A percentile compares a stretch with the other conserved stretches of the same genome.
Conservation (phyloP, 306 rosid species). For the Senna siamea region DNA sequence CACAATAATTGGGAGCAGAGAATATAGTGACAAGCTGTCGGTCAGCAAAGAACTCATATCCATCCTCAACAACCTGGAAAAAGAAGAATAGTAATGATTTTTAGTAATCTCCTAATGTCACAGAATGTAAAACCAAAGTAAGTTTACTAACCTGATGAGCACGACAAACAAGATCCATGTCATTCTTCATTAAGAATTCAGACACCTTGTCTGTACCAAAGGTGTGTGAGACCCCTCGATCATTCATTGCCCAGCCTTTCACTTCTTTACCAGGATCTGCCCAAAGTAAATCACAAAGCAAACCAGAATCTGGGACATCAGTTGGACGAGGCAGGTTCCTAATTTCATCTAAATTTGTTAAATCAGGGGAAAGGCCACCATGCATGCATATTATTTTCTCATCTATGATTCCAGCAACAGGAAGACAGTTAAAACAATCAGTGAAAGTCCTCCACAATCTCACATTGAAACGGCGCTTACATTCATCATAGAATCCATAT, state of each 20-base stretch:
- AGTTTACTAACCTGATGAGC: slow-evolving; percentile 80
- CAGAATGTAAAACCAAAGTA: neutral
- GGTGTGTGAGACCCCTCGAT: slow-evolving; percentile 81
- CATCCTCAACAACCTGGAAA: slow-evolving; percentile 93
- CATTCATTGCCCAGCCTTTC: slow-evolving; percentile 82
- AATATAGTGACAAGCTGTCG: slow-evolving; percentile 94
- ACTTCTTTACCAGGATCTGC: slow-evolving; percentile 84
- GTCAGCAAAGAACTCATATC: slow-evolving; percentile 86
- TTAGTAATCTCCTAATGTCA: neutral
- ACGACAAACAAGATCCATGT: slow-evolving; percentile 88
- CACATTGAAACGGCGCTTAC: slow-evolving; percentile 86
- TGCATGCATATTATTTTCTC: slow-evolving; percentile 92
- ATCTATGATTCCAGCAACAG: slow-evolving; percentile 86
- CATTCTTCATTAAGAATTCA: slow-evolving; percentile 82
- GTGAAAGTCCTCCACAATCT: slow-evolving; percentile 83
- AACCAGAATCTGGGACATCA: slow-evolving; percentile 86
- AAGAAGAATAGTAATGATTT: neutral
- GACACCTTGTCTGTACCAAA: slow-evolving; percentile 84
- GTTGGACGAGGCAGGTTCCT: slow-evolving; percentile 68
- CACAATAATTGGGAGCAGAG: slow-evolving; percentile 97
- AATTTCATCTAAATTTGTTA: slow-evolving; percentile 68
- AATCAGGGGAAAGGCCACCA: slow-evolving; percentile 88
- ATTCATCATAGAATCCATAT: slow-evolving; percentile 90
- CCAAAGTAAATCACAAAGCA: slow-evolving; percentile 95
- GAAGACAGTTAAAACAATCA: slow-evolving; percentile 83